Evolutionary conservation across 1,284 basidiomycete genomes (phyloP), one percentile per base, ranked within the genome.

Genomic region (Salmacisia buchloeana): DNA sequence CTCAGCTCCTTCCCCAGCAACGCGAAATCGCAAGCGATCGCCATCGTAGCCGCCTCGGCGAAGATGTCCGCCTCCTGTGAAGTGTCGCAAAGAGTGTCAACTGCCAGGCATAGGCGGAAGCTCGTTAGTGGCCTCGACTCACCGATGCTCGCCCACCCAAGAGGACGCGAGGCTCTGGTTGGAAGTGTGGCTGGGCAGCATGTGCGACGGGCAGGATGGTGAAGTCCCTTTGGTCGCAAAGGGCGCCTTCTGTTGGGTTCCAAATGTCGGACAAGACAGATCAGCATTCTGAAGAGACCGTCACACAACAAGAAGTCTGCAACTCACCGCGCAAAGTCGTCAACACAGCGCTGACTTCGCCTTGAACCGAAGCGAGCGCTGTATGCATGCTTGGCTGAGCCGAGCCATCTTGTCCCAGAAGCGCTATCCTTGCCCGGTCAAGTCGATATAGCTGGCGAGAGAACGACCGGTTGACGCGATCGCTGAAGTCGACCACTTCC

Each of bases 161-260:
- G 4, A 43, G 15, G 5, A 43, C 39, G 39, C 39, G 23, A n/a
- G 39, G 15, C 18, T 43, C 39, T n/a, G 39, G 39, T 5, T 21
- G 18, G 15, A 18, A 21, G 15, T 15, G 18, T 18, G 18, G 49
- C 25, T 54, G 49, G 34, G 49, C 31, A 33, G 49, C 15, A n/a
- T 54, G 25, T 4, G 49, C 10, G 2, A 31, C 49, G 31, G 49
- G 49, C 13, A 54, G 49, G 29, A 54, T 31, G 15, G 49, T 54
- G 49, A 54, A 54, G 29, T 54, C 49, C 9, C 49, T 25, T 33
- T 54, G 49, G 21, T 54, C 49, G 15, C 49, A 54, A 15, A 54
- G 49, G 31, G 25, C 10, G 15, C 49, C 49, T 15, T 54, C 49
- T 54, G 10, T n/a, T n/a, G n/a, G n/a, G n/a, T n/a, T n/a, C n/a